Conservation (phyloP, 2,329 filamentous ascomycete genomes). For the Claviceps purpurea region DNA sequence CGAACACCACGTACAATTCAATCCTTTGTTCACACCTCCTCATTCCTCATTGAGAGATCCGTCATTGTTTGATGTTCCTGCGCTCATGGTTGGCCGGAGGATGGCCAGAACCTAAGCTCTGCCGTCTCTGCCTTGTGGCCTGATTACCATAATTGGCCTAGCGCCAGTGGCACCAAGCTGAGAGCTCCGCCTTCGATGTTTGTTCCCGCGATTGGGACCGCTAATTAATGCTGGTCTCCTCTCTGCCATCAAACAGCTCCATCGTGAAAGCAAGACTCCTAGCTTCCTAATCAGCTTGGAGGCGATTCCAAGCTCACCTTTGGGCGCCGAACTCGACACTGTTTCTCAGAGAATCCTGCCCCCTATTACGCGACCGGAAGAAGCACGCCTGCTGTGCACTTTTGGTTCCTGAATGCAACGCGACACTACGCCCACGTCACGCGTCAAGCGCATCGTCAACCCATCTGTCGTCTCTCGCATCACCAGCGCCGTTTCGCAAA, state of each 20-base stretch:
- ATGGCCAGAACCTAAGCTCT: not conserved
- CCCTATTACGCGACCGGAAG: not conserved
- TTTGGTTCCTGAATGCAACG: slow-evolving; percentile 5
- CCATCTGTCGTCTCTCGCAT: not conserved
- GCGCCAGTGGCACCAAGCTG: slow-evolving; percentile 3
- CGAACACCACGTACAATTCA: not conserved
- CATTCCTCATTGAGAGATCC: no score
- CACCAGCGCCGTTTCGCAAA: not conserved
- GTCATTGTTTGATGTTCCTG: not conserved
- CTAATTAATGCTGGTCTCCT: slow-evolving; percentile 4
- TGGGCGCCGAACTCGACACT: not conserved
- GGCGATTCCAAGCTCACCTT: not conserved
- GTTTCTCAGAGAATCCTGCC: not conserved
- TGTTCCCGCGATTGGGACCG: slow-evolving; percentile 5
- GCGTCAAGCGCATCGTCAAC: slow-evolving; percentile 9
- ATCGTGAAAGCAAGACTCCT: not conserved
- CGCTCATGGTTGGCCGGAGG: not conserved
- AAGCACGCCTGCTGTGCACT: slow-evolving; percentile 2
- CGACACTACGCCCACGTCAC: slow-evolving; percentile 10
- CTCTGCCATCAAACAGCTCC: not conserved
- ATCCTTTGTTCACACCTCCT: not conserved
- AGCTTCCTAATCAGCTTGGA: not conserved
- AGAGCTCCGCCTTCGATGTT: slow-evolving; percentile 12
- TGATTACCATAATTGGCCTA: slow-evolving; percentile 16
- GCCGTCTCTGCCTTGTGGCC: slow-evolving; percentile 20